Conservation (phyloP, 1,139 yeast genomes). For the Taiozyma sp. region DNA sequence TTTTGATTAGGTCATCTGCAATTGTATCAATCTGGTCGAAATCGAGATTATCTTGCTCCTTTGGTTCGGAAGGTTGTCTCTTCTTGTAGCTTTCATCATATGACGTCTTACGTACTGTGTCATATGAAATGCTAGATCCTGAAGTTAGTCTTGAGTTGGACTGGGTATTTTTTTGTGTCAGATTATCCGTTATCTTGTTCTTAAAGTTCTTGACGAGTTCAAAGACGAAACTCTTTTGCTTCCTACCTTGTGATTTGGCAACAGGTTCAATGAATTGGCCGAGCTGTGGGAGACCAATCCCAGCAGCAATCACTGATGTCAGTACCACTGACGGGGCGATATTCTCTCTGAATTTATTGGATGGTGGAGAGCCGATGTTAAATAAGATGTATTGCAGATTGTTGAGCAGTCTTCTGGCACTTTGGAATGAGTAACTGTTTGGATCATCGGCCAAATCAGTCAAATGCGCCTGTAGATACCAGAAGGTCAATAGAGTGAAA, state of each 20-base stretch:
- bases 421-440: slow-evolving; percentile 76
- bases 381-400: slow-evolving; percentile 76
- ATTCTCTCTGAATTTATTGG: slow-evolving; percentile 68
- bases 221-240: slow-evolving; percentile 74
- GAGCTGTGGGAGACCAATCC: slow-evolving; percentile 59
- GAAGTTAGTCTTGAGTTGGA: slow-evolving; percentile 30
- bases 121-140: slow-evolving; percentile 16
- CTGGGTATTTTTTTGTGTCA: slow-evolving; percentile 56
- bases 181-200: slow-evolving; percentile 53
- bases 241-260: slow-evolving; percentile 75
- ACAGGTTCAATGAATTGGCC: slow-evolving; percentile 58
- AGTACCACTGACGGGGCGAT: slow-evolving; percentile 68
- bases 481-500: slow-evolving; percentile 76
- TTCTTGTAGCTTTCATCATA: slow-evolving; percentile 20
- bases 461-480: slow-evolving; percentile 86
- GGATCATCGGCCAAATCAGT: slow-evolving; percentile 62
- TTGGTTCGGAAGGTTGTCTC: slow-evolving; percentile 21
- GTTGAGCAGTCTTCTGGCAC: slow-evolving; percentile 74
- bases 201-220: slow-evolving; percentile 66
- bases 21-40: slow-evolving; percentile 43
- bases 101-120: slow-evolving; percentile 20
- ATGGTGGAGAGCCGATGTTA: slow-evolving; percentile 41
- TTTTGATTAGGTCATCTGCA: slow-evolving; percentile 33
- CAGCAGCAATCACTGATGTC: slow-evolving; percentile 60
- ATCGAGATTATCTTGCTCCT: slow-evolving; percentile 26